Evolutionary conservation across 768 basidiomycete species (phyloP).

Genomic region (Mycena epipterygia): DNA sequence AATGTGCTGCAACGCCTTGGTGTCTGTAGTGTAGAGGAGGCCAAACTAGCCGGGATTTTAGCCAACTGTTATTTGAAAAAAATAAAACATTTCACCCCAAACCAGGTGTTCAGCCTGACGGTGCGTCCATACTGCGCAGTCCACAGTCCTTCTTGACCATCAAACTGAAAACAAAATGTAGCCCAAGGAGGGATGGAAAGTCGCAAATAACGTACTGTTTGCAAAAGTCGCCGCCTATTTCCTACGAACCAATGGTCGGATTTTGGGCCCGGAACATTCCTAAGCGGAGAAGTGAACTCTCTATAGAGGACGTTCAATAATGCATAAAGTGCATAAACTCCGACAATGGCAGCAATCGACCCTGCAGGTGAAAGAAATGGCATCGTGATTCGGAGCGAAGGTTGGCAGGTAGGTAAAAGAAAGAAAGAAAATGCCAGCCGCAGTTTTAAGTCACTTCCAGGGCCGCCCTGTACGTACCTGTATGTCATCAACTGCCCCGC

Average conservation of each 20-base stretch:
- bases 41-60: slow-evolving; percentile 23
- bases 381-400: too few relatives aligned
- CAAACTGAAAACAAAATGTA: slow-evolving; percentile 24
- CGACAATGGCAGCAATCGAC: neutral
- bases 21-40: slow-evolving; percentile 61
- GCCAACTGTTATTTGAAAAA: neutral
- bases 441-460: too few relatives aligned
- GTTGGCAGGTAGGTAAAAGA: too few relatives aligned
- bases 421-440: too few relatives aligned
- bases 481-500: too few relatives aligned
- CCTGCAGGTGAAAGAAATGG: neutral
- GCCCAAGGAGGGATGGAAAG: neutral
- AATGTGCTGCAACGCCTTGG: slow-evolving; percentile 64
- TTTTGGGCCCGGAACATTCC: slow-evolving; percentile 53
- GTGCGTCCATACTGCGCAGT: slow-evolving; percentile 61
- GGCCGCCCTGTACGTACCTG: too few relatives aligned
- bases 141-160: slow-evolving; percentile 60
- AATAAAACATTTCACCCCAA: slow-evolving; percentile 41
- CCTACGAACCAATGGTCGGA: slow-evolving; percentile 48
- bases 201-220: slow-evolving; percentile 34
- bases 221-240: slow-evolving; percentile 40
- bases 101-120: slow-evolving; percentile 55
- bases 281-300: slow-evolving; percentile 42
- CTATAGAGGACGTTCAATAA: slow-evolving; percentile 22
- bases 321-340: slow-evolving; percentile 18